Conservation (phyloP, 306 rosid genomes). For the Boehmeria nivea region DNA sequence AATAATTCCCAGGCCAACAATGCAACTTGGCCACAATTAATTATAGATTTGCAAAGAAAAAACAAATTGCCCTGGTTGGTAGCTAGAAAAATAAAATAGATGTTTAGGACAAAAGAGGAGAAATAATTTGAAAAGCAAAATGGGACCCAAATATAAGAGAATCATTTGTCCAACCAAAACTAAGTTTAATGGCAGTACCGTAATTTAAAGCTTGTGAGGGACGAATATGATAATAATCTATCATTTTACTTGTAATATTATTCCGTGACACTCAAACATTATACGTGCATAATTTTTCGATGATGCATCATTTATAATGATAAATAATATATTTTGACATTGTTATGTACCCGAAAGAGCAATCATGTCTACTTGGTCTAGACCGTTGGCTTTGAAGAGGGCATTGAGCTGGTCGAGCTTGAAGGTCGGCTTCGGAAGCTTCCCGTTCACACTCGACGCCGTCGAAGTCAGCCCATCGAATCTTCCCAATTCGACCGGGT, state of each 20-base stretch:
- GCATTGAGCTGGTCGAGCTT: constrained; percentile 63
- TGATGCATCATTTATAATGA: neutral
- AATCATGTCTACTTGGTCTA: constrained; percentile 64
- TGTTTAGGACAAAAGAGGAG: too few relatives aligned
- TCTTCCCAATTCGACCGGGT: constrained; percentile 76
- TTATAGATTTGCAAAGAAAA: neutral
- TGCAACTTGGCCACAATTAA: neutral
- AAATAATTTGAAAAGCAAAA: too few relatives aligned
- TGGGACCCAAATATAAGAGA: too few relatives aligned
- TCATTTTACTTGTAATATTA: too few relatives aligned
- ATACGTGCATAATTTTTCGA: neutral
- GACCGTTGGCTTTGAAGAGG: constrained; percentile 45
- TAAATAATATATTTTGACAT: neutral
- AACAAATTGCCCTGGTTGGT: neutral
- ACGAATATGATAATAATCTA: too few relatives aligned
- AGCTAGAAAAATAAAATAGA: neutral
- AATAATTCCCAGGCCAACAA: too few relatives aligned
- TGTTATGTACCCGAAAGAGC: constrained; percentile 63
- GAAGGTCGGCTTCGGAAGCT: constrained; percentile 53
- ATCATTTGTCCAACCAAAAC: too few relatives aligned
- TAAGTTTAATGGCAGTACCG: too few relatives aligned
- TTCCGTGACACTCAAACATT: too few relatives aligned
- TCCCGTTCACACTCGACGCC: constrained; percentile 51
- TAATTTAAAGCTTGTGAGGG: too few relatives aligned
- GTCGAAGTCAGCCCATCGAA: constrained; percentile 57